Evolutionary conservation across 805 yeast genomes (phyloP).

Genomic region (Suhomyces vadensis): DNA sequence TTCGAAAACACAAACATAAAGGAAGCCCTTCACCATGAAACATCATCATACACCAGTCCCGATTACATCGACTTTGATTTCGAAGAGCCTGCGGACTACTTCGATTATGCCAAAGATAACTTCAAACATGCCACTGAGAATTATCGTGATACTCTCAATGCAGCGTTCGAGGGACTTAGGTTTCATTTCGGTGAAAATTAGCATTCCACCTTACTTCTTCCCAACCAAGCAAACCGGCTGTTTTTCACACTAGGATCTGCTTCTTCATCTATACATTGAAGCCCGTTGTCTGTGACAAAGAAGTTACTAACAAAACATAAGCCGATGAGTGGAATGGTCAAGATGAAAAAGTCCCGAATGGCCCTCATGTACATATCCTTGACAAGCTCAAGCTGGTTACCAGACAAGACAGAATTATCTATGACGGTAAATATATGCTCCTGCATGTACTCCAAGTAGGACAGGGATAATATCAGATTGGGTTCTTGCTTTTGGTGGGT

Average conservation of each 20-base stretch:
- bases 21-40: not conserved
- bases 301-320: slow-evolving; percentile 32
- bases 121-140: slow-evolving; percentile 3
- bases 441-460: slow-evolving; percentile 22
- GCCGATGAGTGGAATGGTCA: slow-evolving; percentile 36
- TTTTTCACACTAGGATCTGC: not conserved
- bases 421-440: slow-evolving; percentile 27
- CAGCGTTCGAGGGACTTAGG: not conserved
- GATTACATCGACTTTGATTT: slow-evolving; percentile 1
- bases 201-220: not conserved
- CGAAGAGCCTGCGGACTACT: slow-evolving; percentile 9
- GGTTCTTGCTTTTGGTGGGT: slow-evolving; percentile 8
- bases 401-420: slow-evolving; percentile 19
- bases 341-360: slow-evolving; percentile 33
- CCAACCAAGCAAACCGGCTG: not conserved
- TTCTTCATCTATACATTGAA: slow-evolving; percentile 38
- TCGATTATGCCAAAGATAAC: slow-evolving; percentile 10
- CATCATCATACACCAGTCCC: not conserved
- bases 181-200: not conserved
- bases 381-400: slow-evolving; percentile 23
- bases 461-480: slow-evolving; percentile 8
- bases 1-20: not conserved
- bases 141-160: not conserved
- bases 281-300: slow-evolving; percentile 37
- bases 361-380: slow-evolving; percentile 33